Percentiles rank a stretch among this genome's conserved stretches.
Conservation (phyloP, 225 moss, liverwort and hornwort species). For the Takakia lepidozioides region DNA sequence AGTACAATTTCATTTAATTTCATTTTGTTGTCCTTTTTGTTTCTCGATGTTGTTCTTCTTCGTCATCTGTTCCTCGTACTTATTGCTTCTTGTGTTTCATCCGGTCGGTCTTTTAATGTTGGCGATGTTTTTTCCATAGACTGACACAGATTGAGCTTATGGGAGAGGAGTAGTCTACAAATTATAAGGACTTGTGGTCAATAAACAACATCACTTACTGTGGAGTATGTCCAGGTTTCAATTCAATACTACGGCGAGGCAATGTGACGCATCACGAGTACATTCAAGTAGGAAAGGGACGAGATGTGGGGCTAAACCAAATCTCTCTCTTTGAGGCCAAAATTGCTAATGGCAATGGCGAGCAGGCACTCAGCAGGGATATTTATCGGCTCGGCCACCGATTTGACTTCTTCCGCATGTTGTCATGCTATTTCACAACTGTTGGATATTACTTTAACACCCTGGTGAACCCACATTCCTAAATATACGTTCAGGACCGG, state of each 20-base stretch:
- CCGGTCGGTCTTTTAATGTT: too few species aligned
- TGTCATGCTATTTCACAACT: constrained; percentile 95
- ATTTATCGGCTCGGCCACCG: constrained; percentile 94
- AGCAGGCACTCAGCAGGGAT: constrained; percentile 88
- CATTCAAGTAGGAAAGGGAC: constrained; percentile 97
- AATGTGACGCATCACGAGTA: constrained; percentile 98
- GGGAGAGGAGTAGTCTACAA: too few species aligned
- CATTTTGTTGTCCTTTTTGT: too few species aligned
- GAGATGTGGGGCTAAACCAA: constrained; percentile 94
- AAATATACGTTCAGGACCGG: too few species aligned
- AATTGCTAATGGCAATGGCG: constrained; percentile 89
- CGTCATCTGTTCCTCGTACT: too few species aligned
- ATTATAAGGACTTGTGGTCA: too few species aligned
- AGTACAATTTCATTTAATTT: too few species aligned
- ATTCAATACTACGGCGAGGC: constrained; percentile 80
- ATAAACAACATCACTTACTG: background rate
- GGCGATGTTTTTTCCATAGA: too few species aligned
- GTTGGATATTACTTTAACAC: constrained; percentile 84
- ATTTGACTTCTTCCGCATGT: constrained; percentile 99
- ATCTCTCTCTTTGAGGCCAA: constrained; percentile 95
- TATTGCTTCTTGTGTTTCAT: too few species aligned
- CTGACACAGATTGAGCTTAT: too few species aligned
- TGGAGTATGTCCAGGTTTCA: constrained; percentile 48
- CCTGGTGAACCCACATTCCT: constrained; percentile 37
- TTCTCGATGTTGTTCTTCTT: background rate